Percentiles rank a stretch among this genome's conserved stretches.
Conservation (phyloP, 352 stramenopile species). For the Phytophthora cactorum region DNA sequence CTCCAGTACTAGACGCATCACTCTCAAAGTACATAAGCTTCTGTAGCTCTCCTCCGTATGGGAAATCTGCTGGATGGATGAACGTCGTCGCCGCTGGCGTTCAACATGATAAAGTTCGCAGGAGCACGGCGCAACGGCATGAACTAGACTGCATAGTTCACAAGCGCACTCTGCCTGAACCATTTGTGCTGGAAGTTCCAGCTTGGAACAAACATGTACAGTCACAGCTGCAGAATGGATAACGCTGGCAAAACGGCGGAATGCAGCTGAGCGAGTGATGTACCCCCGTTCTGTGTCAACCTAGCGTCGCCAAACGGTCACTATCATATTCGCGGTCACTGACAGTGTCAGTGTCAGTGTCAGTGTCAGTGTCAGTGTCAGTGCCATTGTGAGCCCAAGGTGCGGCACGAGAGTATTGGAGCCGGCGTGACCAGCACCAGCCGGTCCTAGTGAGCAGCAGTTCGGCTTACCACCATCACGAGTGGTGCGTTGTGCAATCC, state of each 20-base stretch:
- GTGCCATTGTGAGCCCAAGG: neutral
- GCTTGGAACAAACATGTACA: neutral
- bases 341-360: too few species aligned
- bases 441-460: conserved; percentile 4
- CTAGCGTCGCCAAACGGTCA: conserved; percentile 4
- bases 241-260: neutral
- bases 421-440: conserved; percentile 9
- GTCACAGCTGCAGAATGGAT: neutral
- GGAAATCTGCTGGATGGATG: too few species aligned
- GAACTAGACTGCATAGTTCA: conserved; percentile 1
- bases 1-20: neutral
- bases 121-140: neutral
- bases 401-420: neutral
- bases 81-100: too few species aligned
- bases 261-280: neutral
- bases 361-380: too few species aligned
- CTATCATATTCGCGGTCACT: neutral
- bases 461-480: conserved; percentile 16
- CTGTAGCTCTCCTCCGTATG: too few species aligned
- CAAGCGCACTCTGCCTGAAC: neutral
- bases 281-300: conserved; percentile 14
- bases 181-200: neutral
- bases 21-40: neutral
- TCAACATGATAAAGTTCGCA: neutral
- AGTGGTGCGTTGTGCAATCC: conserved; percentile 17